A percentile compares a stretch with the other conserved stretches of the same genome.
Conservation (phyloP, 129 eudicot species). For the Scalesia atractyloides region DNA sequence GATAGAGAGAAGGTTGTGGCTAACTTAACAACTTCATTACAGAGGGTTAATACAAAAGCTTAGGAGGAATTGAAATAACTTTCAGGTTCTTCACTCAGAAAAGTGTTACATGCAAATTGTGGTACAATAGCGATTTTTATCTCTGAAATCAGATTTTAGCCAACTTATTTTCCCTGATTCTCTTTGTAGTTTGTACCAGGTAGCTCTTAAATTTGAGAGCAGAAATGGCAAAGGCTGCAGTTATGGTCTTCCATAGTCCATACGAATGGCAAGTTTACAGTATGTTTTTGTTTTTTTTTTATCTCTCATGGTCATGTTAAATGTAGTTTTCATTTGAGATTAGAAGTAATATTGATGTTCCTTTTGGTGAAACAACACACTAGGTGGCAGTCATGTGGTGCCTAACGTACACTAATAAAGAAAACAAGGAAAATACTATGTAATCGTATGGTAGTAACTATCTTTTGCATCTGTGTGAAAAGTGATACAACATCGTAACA, state of each 20-base stretch:
- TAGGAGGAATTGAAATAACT: too few relatives aligned
- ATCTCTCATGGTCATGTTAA: not conserved
- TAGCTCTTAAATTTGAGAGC: constrained; percentile 83
- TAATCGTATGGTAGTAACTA: constrained; percentile 55
- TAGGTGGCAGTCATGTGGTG: constrained; percentile 86
- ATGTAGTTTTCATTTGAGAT: not conserved
- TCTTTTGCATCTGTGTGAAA: constrained; percentile 23
- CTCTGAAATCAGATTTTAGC: too few relatives aligned
- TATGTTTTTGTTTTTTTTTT: constrained; percentile 27
- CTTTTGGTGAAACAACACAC: constrained; percentile 50
- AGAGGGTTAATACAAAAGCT: too few relatives aligned
- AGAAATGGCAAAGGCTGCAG: constrained; percentile 83
- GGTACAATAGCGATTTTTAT: too few relatives aligned
- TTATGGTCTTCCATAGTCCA: constrained; percentile 64
- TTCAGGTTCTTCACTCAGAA: too few relatives aligned
- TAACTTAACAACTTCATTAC: too few relatives aligned
- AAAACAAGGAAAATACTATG: constrained; percentile 83
- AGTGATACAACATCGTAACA: constrained; percentile 31
- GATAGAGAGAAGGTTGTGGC: too few relatives aligned
- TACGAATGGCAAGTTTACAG: constrained; percentile 95
- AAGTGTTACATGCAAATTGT: too few relatives aligned
- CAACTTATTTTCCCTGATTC: too few relatives aligned
- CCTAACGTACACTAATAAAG: constrained; percentile 87
- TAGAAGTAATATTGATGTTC: not conserved
- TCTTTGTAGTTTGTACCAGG: constrained; percentile 30